Evolutionary conservation across 768 basidiomycete species (phyloP).

Genomic region (Rhizopogon roseolus): DNA sequence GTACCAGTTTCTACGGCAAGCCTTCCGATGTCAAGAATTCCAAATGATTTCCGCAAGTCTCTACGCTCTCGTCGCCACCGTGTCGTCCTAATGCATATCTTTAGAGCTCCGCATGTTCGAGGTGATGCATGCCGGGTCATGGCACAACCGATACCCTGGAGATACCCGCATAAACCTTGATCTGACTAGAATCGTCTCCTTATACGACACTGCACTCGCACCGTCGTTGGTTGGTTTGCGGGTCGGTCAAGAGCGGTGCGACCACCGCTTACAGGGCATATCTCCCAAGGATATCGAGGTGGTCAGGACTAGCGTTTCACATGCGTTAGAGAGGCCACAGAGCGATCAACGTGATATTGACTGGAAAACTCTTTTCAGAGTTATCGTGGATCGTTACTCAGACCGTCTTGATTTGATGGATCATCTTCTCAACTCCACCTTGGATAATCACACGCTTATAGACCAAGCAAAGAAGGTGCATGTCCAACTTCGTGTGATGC

Average conservation of each 20-base stretch:
- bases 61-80: no score
- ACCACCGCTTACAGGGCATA: conserved; percentile 11
- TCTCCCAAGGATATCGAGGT: conserved; percentile 11
- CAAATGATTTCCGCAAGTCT: no score
- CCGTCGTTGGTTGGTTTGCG: conserved; percentile 14
- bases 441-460: conserved; percentile 7
- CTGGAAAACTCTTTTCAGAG: conserved; percentile 35
- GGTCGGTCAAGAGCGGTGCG: conserved; percentile 15
- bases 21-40: neutral
- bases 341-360: conserved; percentile 29
- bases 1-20: neutral
- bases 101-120: conserved; percentile 6
- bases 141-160: conserved; percentile 22
- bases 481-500: conserved; percentile 17
- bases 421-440: conserved; percentile 27
- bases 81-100: no score
- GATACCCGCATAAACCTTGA: conserved; percentile 21
- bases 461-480: conserved; percentile 6
- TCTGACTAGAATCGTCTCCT: conserved; percentile 17
- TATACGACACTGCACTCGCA: conserved; percentile 21
- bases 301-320: conserved; percentile 6
- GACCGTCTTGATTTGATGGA: conserved; percentile 36
- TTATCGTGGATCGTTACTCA: conserved; percentile 36
- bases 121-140: conserved; percentile 12
- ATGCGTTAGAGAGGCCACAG: no score